phyloP scores from a whole-genome alignment of 2,329 filamentous ascomycete genomes.

The Xylariaceae sp. region DNA sequence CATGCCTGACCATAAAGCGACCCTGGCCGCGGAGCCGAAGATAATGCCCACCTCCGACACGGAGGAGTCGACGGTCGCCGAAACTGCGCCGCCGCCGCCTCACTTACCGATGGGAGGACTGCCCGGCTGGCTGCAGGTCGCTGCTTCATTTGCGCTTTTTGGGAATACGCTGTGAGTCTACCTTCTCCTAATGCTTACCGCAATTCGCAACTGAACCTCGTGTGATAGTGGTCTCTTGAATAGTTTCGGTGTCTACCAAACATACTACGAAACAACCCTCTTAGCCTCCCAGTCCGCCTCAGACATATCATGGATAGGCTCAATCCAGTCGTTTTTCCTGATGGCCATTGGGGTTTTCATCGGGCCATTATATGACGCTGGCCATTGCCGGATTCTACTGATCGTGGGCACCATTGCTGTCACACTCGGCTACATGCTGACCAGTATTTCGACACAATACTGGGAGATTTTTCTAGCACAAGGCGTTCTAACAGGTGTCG shows the following conservation, averaged over 20 bases:
- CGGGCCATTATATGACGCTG: conserved; percentile 30
- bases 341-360: conserved; percentile 27
- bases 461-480: conserved; percentile 14
- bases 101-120: conserved; percentile 19
- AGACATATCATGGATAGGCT: conserved; percentile 29
- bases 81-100: conserved; percentile 2
- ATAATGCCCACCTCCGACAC: not conserved
- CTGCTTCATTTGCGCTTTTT: conserved; percentile 12
- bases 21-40: not conserved
- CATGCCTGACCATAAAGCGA: not conserved
- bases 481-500: conserved; percentile 13
- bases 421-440: conserved; percentile 12
- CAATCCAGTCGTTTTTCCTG: conserved; percentile 30
- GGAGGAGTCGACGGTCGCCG: not conserved
- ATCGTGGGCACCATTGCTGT: conserved; percentile 20
- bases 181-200: not conserved
- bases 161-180: conserved; percentile 11
- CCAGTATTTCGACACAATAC: conserved; percentile 11
- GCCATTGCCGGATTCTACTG: conserved; percentile 26
- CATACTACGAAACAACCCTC: conserved; percentile 24
- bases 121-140: conserved; percentile 26
- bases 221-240: conserved; percentile 21
- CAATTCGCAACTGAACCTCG: not conserved
- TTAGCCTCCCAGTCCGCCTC: conserved; percentile 18
- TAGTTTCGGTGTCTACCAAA: conserved; percentile 29